phyloP scores from a whole-genome alignment of 2,329 filamentous ascomycete genomes.

The Claviceps africana region DNA sequence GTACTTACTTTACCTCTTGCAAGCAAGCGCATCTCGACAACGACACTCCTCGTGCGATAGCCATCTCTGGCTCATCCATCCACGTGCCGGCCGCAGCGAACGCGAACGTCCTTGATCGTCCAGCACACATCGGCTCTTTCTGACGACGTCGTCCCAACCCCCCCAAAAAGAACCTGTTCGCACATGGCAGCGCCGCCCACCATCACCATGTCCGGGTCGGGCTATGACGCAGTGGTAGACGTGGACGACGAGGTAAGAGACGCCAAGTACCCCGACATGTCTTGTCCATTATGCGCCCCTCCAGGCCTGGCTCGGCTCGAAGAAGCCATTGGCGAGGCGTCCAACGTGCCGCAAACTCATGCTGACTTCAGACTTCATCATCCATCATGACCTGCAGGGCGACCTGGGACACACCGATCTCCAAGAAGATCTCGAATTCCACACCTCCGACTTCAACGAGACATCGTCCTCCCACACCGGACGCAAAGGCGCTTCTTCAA shows the following conservation, averaged over 20 bases:
- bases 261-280: background rate
- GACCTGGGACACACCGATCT: slow-evolving; percentile 97
- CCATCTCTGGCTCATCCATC: background rate
- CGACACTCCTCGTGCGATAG: background rate
- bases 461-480: slow-evolving; percentile 26
- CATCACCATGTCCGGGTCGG: slow-evolving; percentile 60
- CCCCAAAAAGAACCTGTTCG: slow-evolving; percentile 10
- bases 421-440: slow-evolving; percentile 97
- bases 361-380: background rate
- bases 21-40: background rate
- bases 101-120: background rate
- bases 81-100: background rate
- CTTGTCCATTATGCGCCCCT: too few relatives aligned
- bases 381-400: slow-evolving; percentile 42
- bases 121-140: background rate
- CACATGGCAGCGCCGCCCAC: slow-evolving; percentile 9
- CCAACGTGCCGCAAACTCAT: background rate
- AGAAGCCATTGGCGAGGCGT: background rate
- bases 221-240: slow-evolving; percentile 96
- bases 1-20: too few relatives aligned
- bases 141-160: background rate
- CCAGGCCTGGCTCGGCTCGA: background rate
- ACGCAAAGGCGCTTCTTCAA: slow-evolving; percentile 32
- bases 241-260: slow-evolving; percentile 74
- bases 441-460: slow-evolving; percentile 74